These are phyloP conservation scores for Cladosporium sp. DNA, from an alignment of 2,329 filamentous ascomycete genomes.

Conservation along the genomic window DNA sequence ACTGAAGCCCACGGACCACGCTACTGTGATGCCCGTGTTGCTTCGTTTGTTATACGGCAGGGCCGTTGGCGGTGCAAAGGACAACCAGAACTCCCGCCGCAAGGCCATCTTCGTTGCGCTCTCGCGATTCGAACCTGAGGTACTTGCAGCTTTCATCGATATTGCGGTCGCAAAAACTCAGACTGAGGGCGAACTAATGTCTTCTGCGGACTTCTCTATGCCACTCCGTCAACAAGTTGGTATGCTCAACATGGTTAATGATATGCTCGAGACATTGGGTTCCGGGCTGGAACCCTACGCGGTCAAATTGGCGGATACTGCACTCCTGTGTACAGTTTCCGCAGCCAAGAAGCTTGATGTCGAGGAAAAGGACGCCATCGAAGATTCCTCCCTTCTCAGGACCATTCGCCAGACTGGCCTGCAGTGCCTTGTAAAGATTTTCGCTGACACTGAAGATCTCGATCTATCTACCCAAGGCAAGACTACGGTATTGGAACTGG, in stretches of 20 bases:
- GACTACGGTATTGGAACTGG: slow-evolving; percentile 66
- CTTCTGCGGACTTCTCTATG: background rate
- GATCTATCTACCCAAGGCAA: slow-evolving; percentile 69
- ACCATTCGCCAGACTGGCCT: slow-evolving; percentile 67
- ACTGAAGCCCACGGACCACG: slow-evolving; percentile 67
- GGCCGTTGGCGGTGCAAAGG: slow-evolving; percentile 73
- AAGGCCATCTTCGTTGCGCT: slow-evolving; percentile 70
- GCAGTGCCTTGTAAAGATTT: slow-evolving; percentile 76
- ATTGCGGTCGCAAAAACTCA: slow-evolving; percentile 64
- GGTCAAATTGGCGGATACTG: slow-evolving; percentile 64
- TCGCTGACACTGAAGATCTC: slow-evolving; percentile 64
- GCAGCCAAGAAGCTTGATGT: slow-evolving; percentile 31
- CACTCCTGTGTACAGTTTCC: slow-evolving; percentile 67
- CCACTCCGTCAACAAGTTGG: slow-evolving; percentile 73
- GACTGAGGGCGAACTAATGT: background rate
- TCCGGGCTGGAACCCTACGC: slow-evolving; percentile 65
- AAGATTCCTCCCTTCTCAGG: slow-evolving; percentile 55
- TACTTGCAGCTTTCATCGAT: slow-evolving; percentile 75
- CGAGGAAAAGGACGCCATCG: slow-evolving; percentile 28
- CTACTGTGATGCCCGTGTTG: slow-evolving; percentile 75
- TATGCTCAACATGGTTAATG: slow-evolving; percentile 84
- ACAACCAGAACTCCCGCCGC: slow-evolving; percentile 75
- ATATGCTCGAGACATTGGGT: slow-evolving; percentile 80
- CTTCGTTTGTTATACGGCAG: slow-evolving; percentile 84
- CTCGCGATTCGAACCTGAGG: slow-evolving; percentile 67